A percentile compares a stretch with the other conserved stretches of the same genome.
Evolutionary conservation across 345 rosid genomes (phyloP).

Genomic region (Citrus trifoliata): DNA sequence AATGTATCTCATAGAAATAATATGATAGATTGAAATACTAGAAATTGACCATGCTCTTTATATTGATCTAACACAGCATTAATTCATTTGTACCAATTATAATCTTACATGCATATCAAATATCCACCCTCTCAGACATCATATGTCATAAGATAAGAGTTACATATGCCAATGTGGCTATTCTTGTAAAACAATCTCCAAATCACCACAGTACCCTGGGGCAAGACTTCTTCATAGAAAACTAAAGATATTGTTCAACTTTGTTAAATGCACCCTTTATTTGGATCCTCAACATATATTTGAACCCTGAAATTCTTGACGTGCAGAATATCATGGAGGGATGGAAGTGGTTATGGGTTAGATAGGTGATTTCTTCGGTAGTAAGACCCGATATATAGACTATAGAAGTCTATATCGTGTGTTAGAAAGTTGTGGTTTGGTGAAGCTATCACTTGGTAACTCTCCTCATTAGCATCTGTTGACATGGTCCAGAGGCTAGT

Average conservation of each 20-base stretch:
- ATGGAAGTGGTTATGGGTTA: not conserved
- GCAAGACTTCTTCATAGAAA: not conserved
- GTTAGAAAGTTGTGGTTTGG: not conserved
- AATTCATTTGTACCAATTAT: not conserved
- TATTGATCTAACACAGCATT: not conserved
- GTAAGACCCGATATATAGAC: no score
- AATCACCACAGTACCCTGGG: not conserved
- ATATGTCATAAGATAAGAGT: not conserved
- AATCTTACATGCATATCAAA: not conserved
- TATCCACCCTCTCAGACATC: not conserved
- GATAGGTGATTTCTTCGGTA: not conserved
- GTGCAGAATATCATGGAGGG: not conserved
- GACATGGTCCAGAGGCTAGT: not conserved
- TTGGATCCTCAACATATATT: not conserved
- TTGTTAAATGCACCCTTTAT: not conserved
- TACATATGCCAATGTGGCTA: not conserved
- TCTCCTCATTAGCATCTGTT: not conserved
- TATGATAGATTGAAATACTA: slow-evolving; percentile 1
- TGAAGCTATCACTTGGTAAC: not conserved
- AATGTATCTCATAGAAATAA: slow-evolving; percentile 5
- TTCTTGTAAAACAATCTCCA: not conserved
- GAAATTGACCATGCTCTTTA: not conserved
- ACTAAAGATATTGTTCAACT: not conserved
- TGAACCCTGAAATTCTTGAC: not conserved
- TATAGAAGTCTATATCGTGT: not conserved